These are phyloP conservation scores for Leucocoprinus birnbaumii DNA, from an alignment of 768 basidiomycete species.

Conservation along the genomic window DNA sequence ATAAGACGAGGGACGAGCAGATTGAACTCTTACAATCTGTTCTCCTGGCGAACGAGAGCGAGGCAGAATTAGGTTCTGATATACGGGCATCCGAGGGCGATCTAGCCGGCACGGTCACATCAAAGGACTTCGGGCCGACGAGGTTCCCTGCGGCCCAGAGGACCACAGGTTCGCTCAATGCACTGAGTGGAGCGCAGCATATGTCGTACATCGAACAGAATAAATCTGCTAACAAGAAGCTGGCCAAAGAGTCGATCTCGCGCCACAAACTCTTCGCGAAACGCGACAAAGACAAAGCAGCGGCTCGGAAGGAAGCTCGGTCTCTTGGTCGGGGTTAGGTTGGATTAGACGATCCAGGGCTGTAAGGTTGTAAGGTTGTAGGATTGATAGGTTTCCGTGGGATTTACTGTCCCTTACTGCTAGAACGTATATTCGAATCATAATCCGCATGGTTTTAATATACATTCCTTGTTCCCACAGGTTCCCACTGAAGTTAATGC, in stretches of 20 bases:
- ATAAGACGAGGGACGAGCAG: conserved; percentile 87
- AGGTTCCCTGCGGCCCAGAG: conserved; percentile 70
- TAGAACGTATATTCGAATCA: conserved; percentile 1
- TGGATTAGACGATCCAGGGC: neutral
- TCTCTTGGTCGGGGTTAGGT: conserved; percentile 12
- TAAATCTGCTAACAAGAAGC: conserved; percentile 83
- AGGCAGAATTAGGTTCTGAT: conserved; percentile 85
- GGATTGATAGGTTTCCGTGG: conserved; percentile 8
- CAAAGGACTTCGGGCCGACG: conserved; percentile 81
- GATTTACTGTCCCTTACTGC: conserved; percentile 1
- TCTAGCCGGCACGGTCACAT: conserved; percentile 81
- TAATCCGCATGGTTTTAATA: neutral
- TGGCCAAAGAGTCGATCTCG: conserved; percentile 50
- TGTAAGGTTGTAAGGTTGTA: conserved; percentile 3
- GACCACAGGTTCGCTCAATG: conserved; percentile 78
- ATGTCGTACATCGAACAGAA: conserved; percentile 95
- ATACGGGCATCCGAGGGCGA: conserved; percentile 83
- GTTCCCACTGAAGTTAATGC: no score
- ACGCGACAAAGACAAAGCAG: conserved; percentile 74
- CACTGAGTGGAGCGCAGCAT: conserved; percentile 85
- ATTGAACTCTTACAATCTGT: conserved; percentile 96
- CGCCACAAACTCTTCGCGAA: conserved; percentile 82
- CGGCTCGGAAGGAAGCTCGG: conserved; percentile 42
- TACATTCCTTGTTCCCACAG: no score
- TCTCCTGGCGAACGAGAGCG: conserved; percentile 85